Percentiles rank a stretch among this genome's conserved stretches.
Evolutionary conservation across 2,329 filamentous ascomycete genomes (phyloP).

Genomic region (Pezicula radicicola): DNA sequence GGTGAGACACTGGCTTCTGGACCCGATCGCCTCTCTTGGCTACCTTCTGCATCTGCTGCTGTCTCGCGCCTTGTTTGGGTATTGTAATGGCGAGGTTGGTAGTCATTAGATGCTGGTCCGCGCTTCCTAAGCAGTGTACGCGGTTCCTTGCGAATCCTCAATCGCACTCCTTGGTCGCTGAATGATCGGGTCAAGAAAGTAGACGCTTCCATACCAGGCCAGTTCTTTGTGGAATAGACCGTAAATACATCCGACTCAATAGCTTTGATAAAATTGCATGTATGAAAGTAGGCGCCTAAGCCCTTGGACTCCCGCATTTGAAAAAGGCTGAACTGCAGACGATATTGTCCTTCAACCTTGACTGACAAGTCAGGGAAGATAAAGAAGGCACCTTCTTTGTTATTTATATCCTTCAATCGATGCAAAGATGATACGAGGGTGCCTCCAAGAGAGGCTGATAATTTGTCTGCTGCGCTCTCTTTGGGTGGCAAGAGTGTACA

Average conservation of each 20-base stretch:
- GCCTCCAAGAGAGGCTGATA: slow-evolving; percentile 59
- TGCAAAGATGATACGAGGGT: slow-evolving; percentile 79
- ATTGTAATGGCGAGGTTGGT: slow-evolving; percentile 25
- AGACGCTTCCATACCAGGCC: slow-evolving; percentile 77
- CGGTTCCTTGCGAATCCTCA: slow-evolving; percentile 81
- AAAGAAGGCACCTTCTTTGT: slow-evolving; percentile 80
- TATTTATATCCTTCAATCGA: slow-evolving; percentile 74
- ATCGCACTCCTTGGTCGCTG: slow-evolving; percentile 80
- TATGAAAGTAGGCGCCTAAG: neutral
- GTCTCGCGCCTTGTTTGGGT: slow-evolving; percentile 1
- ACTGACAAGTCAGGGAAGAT: slow-evolving; percentile 88
- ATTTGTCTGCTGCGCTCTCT: slow-evolving; percentile 36
- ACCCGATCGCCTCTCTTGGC: neutral
- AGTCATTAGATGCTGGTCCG: slow-evolving; percentile 29
- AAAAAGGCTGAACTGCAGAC: slow-evolving; percentile 75
- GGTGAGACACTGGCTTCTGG: neutral
- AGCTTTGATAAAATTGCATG: slow-evolving; percentile 20
- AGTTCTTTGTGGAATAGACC: slow-evolving; percentile 64
- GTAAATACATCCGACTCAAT: slow-evolving; percentile 66
- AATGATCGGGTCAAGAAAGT: slow-evolving; percentile 79
- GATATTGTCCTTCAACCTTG: slow-evolving; percentile 68
- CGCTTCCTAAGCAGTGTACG: slow-evolving; percentile 40
- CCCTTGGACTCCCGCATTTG: slow-evolving; percentile 52
- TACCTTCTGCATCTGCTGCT: neutral
- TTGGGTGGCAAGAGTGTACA: slow-evolving; percentile 40